phyloP scores from a whole-genome alignment of 2,329 filamentous ascomycete species.

The Fusarium sp. region DNA sequence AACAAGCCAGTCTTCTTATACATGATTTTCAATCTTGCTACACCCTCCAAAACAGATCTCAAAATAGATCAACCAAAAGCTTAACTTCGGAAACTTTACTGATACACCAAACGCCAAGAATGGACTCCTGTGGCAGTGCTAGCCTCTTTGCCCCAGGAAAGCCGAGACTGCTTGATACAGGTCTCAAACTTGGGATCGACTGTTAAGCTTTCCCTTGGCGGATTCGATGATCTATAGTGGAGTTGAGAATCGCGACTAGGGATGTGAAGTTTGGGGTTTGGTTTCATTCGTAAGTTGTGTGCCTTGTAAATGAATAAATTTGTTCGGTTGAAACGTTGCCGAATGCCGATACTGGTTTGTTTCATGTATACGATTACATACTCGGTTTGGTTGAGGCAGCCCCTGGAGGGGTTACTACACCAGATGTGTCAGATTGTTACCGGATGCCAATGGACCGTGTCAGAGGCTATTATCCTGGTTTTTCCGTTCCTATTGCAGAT shows the following conservation, averaged over 20 bases:
- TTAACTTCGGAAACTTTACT: background rate
- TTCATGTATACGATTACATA: conserved; percentile 7
- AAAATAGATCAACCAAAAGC: conserved; percentile 20
- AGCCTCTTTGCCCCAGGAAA: background rate
- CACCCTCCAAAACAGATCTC: background rate
- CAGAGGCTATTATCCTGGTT: background rate
- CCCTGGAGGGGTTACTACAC: background rate
- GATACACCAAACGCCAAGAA: conserved; percentile 20
- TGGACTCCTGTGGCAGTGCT: conserved; percentile 1
- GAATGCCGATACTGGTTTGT: background rate
- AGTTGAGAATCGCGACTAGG: background rate
- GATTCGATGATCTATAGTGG: background rate
- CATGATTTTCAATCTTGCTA: background rate
- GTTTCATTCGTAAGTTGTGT: background rate
- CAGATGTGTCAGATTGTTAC: background rate
- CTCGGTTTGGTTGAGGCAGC: background rate
- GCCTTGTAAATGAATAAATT: background rate
- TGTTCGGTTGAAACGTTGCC: background rate
- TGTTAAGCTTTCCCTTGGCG: conserved; percentile 26
- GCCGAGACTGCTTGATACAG: background rate
- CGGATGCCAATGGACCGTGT: conserved; percentile 3
- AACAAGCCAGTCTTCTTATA: conserved; percentile 19
- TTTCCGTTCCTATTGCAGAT: rapidly evolving
- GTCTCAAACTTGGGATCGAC: conserved; percentile 11
- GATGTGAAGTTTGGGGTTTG: conserved; percentile 2